phyloP scores from a whole-genome alignment of 345 rosid genomes.

The Ricinus communis region DNA sequence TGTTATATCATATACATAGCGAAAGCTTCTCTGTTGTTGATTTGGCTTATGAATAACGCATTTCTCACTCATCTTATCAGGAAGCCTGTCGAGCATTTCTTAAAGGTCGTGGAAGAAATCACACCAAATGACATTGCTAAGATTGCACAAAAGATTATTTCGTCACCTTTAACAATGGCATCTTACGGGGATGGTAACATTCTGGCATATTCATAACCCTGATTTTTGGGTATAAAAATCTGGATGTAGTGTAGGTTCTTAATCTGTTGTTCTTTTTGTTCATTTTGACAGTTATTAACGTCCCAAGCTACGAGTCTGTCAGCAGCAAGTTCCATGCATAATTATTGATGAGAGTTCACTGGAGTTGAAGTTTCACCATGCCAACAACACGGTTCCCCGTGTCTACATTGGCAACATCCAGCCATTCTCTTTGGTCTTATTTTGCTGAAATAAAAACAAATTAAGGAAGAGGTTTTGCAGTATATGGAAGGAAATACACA shows the following conservation, averaged over 20 bases:
- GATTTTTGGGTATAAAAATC: background rate
- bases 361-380: background rate
- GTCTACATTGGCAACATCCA: no score
- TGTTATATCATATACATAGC: background rate
- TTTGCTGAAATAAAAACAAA: background rate
- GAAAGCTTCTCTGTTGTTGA: background rate
- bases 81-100: constrained; percentile 74
- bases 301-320: constrained; percentile 67
- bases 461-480: background rate
- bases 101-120: constrained; percentile 61
- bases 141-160: constrained; percentile 55
- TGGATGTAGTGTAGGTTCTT: background rate
- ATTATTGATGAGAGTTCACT: constrained; percentile 5
- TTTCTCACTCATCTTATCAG: constrained; percentile 32
- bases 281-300: constrained; percentile 48
- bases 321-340: constrained; percentile 48
- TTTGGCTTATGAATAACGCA: background rate
- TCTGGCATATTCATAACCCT: background rate
- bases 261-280: background rate
- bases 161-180: constrained; percentile 86
- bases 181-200: constrained; percentile 79
- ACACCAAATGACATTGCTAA: constrained; percentile 54
- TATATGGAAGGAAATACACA: background rate
- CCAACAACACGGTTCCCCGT: background rate
- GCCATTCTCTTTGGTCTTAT: background rate